These are phyloP conservation scores for Microdochium paspali DNA, from an alignment of 2,329 filamentous ascomycete genomes.

Conservation along the genomic window DNA sequence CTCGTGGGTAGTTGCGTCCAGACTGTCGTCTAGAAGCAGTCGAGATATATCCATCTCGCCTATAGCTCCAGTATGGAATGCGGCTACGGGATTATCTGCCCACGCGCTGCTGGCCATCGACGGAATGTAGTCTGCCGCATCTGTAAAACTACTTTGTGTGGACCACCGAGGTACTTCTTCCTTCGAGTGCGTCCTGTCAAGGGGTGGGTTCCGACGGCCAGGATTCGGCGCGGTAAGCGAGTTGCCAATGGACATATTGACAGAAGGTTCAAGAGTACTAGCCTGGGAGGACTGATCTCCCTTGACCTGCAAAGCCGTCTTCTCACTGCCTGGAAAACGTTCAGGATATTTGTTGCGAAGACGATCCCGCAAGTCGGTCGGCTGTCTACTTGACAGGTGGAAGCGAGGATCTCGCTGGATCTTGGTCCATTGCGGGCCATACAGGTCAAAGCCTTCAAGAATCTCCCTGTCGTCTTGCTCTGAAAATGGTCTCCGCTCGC, in stretches of 20 bases:
- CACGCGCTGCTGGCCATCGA: conserved; percentile 33
- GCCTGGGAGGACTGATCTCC: conserved; percentile 22
- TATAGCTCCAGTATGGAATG: conserved; percentile 26
- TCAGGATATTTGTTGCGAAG: conserved; percentile 55
- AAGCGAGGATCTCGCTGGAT: conserved; percentile 52
- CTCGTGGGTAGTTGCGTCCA: conserved; percentile 13
- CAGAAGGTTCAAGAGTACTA: conserved; percentile 39
- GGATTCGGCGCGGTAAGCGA: conserved; percentile 28
- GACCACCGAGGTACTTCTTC: conserved; percentile 31
- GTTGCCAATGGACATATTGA: conserved; percentile 39
- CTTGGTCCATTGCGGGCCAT: conserved; percentile 56
- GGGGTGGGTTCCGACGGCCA: conserved; percentile 26
- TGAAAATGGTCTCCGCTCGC: conserved; percentile 51
- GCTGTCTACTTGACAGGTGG: conserved; percentile 47
- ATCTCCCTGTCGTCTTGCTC: conserved; percentile 55
- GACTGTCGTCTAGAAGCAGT: conserved; percentile 44
- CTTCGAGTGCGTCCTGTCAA: conserved; percentile 29
- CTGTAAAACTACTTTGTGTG: conserved; percentile 8
- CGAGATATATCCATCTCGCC: conserved; percentile 56
- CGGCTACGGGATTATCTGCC: conserved; percentile 27
- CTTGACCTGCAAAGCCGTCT: conserved; percentile 37
- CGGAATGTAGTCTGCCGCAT: conserved; percentile 22
- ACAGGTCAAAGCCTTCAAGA: conserved; percentile 46
- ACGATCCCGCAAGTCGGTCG: conserved; percentile 54
- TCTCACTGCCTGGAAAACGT: conserved; percentile 47